Evolutionary conservation across 2,329 filamentous ascomycete species (phyloP), one percentile per base, ranked within the genome.

Genomic region (Lachnellula willkommii): DNA sequence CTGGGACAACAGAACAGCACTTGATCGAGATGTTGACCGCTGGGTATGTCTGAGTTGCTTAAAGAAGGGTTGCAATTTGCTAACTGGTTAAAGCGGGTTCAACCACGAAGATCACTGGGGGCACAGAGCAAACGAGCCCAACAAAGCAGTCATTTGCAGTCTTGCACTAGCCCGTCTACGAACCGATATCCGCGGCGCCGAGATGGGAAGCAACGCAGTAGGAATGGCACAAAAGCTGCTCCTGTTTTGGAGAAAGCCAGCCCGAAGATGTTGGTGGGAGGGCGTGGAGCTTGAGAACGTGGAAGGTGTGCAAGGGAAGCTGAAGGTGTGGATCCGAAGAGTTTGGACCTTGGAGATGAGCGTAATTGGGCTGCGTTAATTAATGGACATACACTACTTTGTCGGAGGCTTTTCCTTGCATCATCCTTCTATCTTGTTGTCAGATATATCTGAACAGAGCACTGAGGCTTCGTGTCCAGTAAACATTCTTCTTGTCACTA

Each of bases 341-440:
- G 94, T 99, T 57, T 99, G 94, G 94, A 99, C 94, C 57, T 80
- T 99, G 57, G 94, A 99, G 79, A 99, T 99, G 90, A 94, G 89
- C 70, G 90, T 94, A 53, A 94, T 95, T 71, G 90, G 90, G 54
- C 78, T 95, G 65, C 87, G 89, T 53, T 64, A 54, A 64, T 28
- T 3, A 45, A 24, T 20, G 37, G 37, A 32, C 37, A 40, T 17
- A 40, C 42, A 17, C 42, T 45, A 12, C 42, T 24, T 45, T 11
- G n/a, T 45, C 20, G 15, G 37, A 40, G 3, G 15, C 8, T 2
- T 40, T 40, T 40, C 20, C 50, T 45, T 24, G 14, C 20, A 32
- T 37, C 28, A 42, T 52, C 6, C 15, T n/a, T 45, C 24, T 52
- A 42, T 43, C 20, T 47, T 51, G 12, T 56, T 55, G 24, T 22